Conservation (phyloP, 768 basidiomycete genomes). For the Boletus reticuloceps region DNA sequence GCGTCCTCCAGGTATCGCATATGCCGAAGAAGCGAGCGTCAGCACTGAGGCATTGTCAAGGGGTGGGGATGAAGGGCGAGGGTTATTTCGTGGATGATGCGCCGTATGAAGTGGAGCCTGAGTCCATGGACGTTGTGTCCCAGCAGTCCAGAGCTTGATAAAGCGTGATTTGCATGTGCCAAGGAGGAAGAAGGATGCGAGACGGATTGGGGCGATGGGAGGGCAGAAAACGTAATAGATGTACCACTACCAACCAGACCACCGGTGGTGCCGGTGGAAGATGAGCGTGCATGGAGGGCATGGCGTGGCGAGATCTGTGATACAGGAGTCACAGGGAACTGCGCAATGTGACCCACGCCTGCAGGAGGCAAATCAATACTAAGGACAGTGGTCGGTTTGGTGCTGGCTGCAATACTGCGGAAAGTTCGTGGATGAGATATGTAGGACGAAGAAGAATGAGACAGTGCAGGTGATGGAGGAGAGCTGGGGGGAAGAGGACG, state of each 20-base stretch:
- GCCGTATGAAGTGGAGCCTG: conserved; percentile 87
- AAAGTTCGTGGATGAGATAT: conserved; percentile 81
- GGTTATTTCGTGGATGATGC: conserved; percentile 96
- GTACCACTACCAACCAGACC: conserved; percentile 45
- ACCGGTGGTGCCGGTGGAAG: conserved; percentile 52
- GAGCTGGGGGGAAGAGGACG: conserved; percentile 86
- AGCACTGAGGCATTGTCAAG: conserved; percentile 89
- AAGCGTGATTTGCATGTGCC: conserved; percentile 13
- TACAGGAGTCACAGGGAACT: conserved; percentile 65
- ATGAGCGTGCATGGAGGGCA: conserved; percentile 56
- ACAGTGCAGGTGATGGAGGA: conserved; percentile 84
- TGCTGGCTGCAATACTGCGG: conserved; percentile 80
- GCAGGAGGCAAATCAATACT: conserved; percentile 80
- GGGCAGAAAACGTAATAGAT: conserved; percentile 73
- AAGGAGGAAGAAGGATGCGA: conserved; percentile 43
- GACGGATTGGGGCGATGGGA: conserved; percentile 47
- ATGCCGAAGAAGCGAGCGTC: conserved; percentile 92
- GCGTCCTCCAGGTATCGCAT: conserved; percentile 65
- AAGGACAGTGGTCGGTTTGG: conserved; percentile 93
- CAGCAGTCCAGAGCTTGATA: conserved; percentile 32
- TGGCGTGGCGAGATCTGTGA: conserved; percentile 50
- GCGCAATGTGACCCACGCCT: conserved; percentile 90
- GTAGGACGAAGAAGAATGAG: conserved; percentile 79
- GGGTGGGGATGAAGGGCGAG: conserved; percentile 87
- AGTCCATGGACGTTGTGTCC: conserved; percentile 34